phyloP scores from a whole-genome alignment of 2,329 filamentous ascomycete species.

The Emergomyces pasteurianus region DNA sequence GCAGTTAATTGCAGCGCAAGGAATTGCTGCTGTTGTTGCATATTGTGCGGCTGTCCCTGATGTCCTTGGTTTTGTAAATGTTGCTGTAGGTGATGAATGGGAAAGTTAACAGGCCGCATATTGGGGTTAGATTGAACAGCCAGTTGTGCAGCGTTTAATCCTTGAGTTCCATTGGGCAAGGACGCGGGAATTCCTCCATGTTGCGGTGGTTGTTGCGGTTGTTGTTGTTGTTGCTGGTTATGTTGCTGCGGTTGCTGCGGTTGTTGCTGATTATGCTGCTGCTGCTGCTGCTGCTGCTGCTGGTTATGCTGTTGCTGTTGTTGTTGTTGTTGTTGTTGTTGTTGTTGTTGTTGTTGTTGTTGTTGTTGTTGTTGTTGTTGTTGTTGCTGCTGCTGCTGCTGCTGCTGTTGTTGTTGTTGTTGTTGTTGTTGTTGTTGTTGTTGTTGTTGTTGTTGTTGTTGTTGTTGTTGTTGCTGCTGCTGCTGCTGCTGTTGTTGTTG shows the following conservation, averaged over 20 bases:
- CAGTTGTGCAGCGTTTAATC: conserved; percentile 30
- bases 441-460: conserved; percentile 27
- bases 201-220: conserved; percentile 19
- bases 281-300: conserved; percentile 24
- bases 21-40: conserved; percentile 28
- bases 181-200: conserved; percentile 26
- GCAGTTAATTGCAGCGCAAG: conserved; percentile 6
- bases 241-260: conserved; percentile 18
- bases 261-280: conserved; percentile 22
- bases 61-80: conserved; percentile 23
- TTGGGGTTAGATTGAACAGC: conserved; percentile 31
- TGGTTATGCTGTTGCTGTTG: conserved; percentile 32
- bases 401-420: conserved; percentile 29
- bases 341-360: conserved; percentile 18
- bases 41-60: conserved; percentile 28
- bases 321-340: conserved; percentile 20
- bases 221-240: conserved; percentile 20
- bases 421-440: conserved; percentile 26
- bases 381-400: conserved; percentile 27
- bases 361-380: conserved; percentile 22
- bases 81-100: conserved; percentile 32
- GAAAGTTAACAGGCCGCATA: conserved; percentile 28
- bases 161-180: conserved; percentile 31
- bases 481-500: conserved; percentile 26
- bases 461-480: conserved; percentile 15